Percentiles rank a stretch among this genome's conserved stretches.
phyloP scores from a whole-genome alignment of 106 monocot genomes.

The Ottelia alismoides region DNA sequence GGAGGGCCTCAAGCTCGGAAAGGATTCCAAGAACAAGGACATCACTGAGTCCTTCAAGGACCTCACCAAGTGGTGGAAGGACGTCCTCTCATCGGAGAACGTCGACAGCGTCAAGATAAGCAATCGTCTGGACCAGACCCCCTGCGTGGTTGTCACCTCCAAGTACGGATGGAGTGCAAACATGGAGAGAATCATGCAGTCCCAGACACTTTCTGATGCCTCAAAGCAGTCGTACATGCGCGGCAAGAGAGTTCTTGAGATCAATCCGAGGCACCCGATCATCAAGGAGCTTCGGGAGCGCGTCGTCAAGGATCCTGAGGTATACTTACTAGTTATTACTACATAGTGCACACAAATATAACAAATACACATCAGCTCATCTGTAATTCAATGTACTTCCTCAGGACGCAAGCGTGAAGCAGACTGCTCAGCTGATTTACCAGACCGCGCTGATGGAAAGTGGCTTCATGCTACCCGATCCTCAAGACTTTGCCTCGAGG shows the following conservation, averaged over 20 bases:
- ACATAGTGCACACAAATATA: background rate
- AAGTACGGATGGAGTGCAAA: conserved; percentile 97
- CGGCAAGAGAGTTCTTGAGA: conserved; percentile 91
- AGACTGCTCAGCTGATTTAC: conserved; percentile 81
- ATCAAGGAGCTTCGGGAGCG: conserved; percentile 88
- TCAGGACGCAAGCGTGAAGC: conserved; percentile 69
- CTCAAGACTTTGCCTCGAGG: conserved; percentile 75
- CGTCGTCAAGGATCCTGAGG: conserved; percentile 68
- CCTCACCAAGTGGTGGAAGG: conserved; percentile 93
- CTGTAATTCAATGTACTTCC: conserved; percentile 1
- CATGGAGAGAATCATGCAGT: conserved; percentile 99
- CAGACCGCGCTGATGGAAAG: conserved; percentile 98
- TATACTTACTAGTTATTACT: conserved; percentile 8
- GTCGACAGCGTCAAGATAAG: conserved; percentile 93
- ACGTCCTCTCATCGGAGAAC: conserved; percentile 54
- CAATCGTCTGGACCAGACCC: conserved; percentile 79
- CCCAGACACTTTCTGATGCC: conserved; percentile 78
- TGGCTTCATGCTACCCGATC: conserved; percentile 69
- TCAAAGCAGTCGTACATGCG: conserved; percentile 83
- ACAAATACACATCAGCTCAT: background rate
- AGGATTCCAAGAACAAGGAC: conserved; percentile 86
- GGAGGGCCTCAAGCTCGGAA: conserved; percentile 86
- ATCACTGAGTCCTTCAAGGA: conserved; percentile 92
- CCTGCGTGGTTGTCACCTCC: conserved; percentile 87
- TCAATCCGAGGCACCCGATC: conserved; percentile 95